Evolutionary conservation across 139 green algal species (phyloP), one percentile per base, ranked within the genome.

Genomic region (Zygnema cylindricum): DNA sequence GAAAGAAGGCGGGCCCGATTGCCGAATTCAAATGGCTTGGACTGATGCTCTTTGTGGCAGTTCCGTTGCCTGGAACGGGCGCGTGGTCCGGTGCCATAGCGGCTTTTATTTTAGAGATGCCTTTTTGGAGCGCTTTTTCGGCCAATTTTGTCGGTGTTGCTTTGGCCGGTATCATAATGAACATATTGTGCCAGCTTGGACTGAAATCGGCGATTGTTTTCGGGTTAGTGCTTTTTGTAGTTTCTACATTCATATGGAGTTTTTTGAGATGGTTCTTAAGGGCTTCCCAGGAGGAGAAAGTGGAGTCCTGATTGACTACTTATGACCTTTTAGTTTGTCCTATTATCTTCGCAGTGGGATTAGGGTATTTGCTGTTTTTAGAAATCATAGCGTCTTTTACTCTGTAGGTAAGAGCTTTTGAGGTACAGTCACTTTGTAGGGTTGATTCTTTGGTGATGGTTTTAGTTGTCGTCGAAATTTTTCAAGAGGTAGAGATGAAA

Each of bases 31-130:
- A 69, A 38, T 88, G 77, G 82, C 87, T 92, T 0, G 87, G 83
- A 36, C 82, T 92, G 35, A 90, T 90, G 85, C 81, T 92, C 32
- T 92, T 92, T 43, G 88, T 92, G 1, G 88, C 88, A 30, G 84
- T 92, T 38, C 88, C 88, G 3, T 75, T 92, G 69, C 88, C 88
- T 35, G 76, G 79, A 39, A 92, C 88, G 2, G 88, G 88, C 2
- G 88, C 88, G 22, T 92, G 88, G 88, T 91, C 88, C 3, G 88
- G 88, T 0, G 88, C 88, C 0, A 91, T 92, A 32, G 88, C 69
- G 0, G 88, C 84, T 42, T 69, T 90, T 33, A 42, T 92, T 49
- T 82, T 92, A 32, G 88, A 71, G 33, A 71, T 92, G 69, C 84
- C 88, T 21, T 92, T 92, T 77, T 88, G 69, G 84, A 55, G 54